Base-by-base conservation (phyloP, 768 basidiomycete genomes). In the Leccinellum rugosiceps region DNA sequence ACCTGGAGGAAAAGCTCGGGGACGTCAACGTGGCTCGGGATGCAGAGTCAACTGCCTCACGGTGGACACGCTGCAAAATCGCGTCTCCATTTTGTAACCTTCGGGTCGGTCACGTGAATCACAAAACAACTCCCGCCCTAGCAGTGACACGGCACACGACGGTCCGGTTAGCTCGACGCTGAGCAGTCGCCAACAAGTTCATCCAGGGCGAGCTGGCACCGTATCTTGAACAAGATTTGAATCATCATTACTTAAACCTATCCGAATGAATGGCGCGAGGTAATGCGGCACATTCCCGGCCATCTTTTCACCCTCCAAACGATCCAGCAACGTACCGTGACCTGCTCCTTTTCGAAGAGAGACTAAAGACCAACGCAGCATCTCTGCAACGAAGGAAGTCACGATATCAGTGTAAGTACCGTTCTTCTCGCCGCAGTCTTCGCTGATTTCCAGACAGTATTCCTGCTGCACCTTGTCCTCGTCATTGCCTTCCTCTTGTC, bases 311-410 rank as follows among this genome's bases (percentile, higher is more conserved):
- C 60, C 90, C 92, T 0, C 75, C 86, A 35, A 84, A 84, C 65
- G 94, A 95, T 71, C 78, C 79, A 51, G 79, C 87, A 13, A 94
- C 94, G 2, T 92, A 89, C 72, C 78, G 89, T 46, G 96, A 99
- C 70, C 76, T 99, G 14, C 80, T 98, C 23, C 76, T 93, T 46
- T 98, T 98, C 58, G 96, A 99, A 75, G 95, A 98, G 69, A 82
- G 96, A n/a, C 83, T 99, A 57, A 97, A 97, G 76, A 88, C 90
- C 19, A 98, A 90, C 67, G 93, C 92, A 6, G 83, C 87, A n/a
- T 83, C 80, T 58, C 77, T 95, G 15, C 87, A 89, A 65, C 80
- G 83, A 28, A 78, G 92, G 55, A 94, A 94, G 72, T 80, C 84
- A 26, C 81, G 90, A 58, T 94, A 94, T 73, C 89, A 93, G 75